Evolutionary conservation across 805 yeast species (phyloP), one percentile per base, ranked within the genome.

Genomic region (Candida palmyrensis): DNA sequence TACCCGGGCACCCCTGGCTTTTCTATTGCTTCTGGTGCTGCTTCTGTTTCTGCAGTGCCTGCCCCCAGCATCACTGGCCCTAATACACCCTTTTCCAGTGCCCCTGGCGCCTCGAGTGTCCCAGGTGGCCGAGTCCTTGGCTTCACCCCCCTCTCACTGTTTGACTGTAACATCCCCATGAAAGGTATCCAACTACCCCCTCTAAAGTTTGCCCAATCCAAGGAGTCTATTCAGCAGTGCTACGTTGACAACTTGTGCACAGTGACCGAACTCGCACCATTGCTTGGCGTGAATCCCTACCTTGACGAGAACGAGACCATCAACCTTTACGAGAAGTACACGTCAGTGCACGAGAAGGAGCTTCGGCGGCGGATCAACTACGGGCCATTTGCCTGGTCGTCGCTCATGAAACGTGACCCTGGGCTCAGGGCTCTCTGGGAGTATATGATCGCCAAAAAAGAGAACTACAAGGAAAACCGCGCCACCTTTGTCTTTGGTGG

Each of bases 301-400:
- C 36, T 35, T 13, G 42, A 47, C 28, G 48, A 46, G 12, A 39
- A 49, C 3, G 68, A 62, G 28, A 43, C 47, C 1, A 59, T 64
- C 33, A 59, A 57, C 31, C 60, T 66, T 40, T 66, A 50, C 40
- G 56, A 55, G 24, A 52, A 53, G 8, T 65, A 59, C 35, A 43
- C 59, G 19, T 46, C 68, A 0, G 36, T 60, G 2, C 56, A 55
- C 35, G 44, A 53, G 6, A 56, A 51, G 29, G 61, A 53, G 15
- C 49, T 48, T 4, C 36, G 46, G 18, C 41, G 60, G n/a, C 45
- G 65, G 29, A 46, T 59, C 4, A 50, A 53, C 23, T 57, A 49
- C 39, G 71, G 69, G 3, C 69, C 69, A 1, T 57, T 62, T 25
- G 49, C 65, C 2, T 62, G 67, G 64, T 45, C 59, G 1, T 53